These are phyloP conservation scores for Glycyrrhiza uralensis DNA, from an alignment of 306 rosid species.

Conservation along the genomic window DNA sequence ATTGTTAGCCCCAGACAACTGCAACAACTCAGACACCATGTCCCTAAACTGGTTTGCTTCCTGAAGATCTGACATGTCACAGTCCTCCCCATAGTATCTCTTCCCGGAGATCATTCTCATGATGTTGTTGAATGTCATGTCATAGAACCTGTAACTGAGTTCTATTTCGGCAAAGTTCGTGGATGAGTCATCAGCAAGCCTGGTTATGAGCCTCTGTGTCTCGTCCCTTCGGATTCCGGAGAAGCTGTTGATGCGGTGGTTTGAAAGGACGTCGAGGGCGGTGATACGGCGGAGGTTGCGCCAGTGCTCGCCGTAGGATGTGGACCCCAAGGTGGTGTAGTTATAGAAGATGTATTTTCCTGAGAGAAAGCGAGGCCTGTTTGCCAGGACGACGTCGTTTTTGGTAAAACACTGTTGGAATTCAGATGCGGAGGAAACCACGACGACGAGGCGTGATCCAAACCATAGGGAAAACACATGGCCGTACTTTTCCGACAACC, in stretches of 20 bases:
- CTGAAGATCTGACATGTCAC: conserved; percentile 26
- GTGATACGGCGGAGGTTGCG: conserved; percentile 63
- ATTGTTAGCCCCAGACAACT: conserved; percentile 21
- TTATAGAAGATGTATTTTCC: conserved; percentile 53
- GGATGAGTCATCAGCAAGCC: neutral
- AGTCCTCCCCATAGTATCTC: conserved; percentile 36
- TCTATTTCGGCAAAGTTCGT: conserved; percentile 16
- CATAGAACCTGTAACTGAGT: conserved; percentile 16
- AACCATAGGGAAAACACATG: conserved; percentile 23
- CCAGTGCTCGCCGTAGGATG: conserved; percentile 61
- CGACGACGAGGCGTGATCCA: conserved; percentile 22
- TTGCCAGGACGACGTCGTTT: conserved; percentile 50
- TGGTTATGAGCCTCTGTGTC: conserved; percentile 9
- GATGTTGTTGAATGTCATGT: conserved; percentile 43
- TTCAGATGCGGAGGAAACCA: conserved; percentile 32
- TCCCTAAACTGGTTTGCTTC: conserved; percentile 40
- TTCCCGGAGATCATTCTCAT: conserved; percentile 37
- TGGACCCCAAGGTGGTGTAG: conserved; percentile 28
- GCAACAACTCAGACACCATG: conserved; percentile 7
- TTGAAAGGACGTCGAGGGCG: conserved; percentile 45
- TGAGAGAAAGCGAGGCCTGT: conserved; percentile 29
- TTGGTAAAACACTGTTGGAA: conserved; percentile 54
- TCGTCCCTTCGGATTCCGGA: conserved; percentile 34
- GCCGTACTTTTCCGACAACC: conserved; percentile 37
- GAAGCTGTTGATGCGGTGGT: conserved; percentile 34